Percentiles rank a stretch among this genome's conserved stretches.
phyloP scores from a whole-genome alignment of 768 basidiomycete species.

The Paxillus ammoniavirescens region DNA sequence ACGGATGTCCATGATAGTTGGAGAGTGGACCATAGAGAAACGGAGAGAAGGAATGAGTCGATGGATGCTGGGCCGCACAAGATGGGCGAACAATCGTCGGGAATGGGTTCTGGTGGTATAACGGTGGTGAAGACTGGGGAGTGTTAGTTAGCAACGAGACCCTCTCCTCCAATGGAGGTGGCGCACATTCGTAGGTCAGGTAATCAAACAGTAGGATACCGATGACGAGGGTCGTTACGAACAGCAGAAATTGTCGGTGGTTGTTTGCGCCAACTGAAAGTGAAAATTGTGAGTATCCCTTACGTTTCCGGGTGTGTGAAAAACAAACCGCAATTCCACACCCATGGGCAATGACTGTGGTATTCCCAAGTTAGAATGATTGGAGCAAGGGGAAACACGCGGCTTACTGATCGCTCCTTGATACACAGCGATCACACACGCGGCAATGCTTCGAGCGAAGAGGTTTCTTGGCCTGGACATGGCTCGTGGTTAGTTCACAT shows the following conservation, averaged over 20 bases:
- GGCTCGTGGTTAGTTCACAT: not conserved
- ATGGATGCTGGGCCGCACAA: constrained; percentile 70
- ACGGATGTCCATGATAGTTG: constrained; percentile 95
- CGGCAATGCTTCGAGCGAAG: constrained; percentile 95
- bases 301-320: not conserved
- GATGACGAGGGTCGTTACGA: constrained; percentile 80
- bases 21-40: constrained; percentile 82
- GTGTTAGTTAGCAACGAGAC: not conserved
- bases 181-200: constrained; percentile 79
- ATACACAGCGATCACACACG: constrained; percentile 85
- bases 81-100: constrained; percentile 22
- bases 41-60: constrained; percentile 83
- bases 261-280: constrained; percentile 82
- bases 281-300: constrained; percentile 6
- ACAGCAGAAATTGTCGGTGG: constrained; percentile 95
- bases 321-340: constrained; percentile 92
- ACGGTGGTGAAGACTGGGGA: constrained; percentile 54
- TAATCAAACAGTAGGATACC: constrained; percentile 83
- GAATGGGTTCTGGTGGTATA: constrained; percentile 7
- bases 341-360: constrained; percentile 93
- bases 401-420: constrained; percentile 89
- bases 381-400: not conserved
- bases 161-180: not conserved
- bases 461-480: constrained; percentile 73
- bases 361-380: constrained; percentile 2